Conservation (phyloP, 306 rosid genomes). For the Luffa aegyptiaca region DNA sequence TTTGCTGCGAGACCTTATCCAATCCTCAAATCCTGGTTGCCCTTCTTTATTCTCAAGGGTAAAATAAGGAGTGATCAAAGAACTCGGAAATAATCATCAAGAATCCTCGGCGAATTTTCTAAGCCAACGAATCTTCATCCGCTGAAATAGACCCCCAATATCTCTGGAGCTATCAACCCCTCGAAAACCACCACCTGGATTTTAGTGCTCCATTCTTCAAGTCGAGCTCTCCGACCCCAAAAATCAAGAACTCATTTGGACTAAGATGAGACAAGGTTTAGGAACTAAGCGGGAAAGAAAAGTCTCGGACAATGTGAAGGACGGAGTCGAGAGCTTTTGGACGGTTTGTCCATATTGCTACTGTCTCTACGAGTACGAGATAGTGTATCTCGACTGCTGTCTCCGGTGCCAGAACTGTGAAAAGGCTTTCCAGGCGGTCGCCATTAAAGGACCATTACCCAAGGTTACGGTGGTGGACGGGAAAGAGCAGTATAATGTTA, state of each 20-base stretch:
- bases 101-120: not conserved
- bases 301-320: not conserved
- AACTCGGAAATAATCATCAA: not conserved
- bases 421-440: conserved; percentile 52
- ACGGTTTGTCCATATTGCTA: conserved; percentile 71
- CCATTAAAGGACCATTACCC: conserved; percentile 32
- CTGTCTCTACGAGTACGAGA: conserved; percentile 43
- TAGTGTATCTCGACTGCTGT: conserved; percentile 34
- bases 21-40: not conserved
- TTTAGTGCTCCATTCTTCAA: conserved; percentile 37
- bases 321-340: conserved; percentile 42
- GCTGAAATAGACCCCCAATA: not conserved
- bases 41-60: not conserved
- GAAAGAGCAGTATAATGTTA: conserved; percentile 41
- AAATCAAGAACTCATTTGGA: conserved; percentile 15
- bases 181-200: conserved; percentile 9
- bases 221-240: conserved; percentile 17
- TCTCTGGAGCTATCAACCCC: not conserved
- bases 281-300: not conserved
- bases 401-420: conserved; percentile 45
- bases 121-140: not conserved
- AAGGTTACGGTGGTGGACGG: conserved; percentile 27
- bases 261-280: not conserved
- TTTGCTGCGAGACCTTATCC: not conserved
- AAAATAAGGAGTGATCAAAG: not conserved